These are phyloP conservation scores for Boletus speciosus DNA, from an alignment of 768 basidiomycete species.

Conservation along the genomic window DNA sequence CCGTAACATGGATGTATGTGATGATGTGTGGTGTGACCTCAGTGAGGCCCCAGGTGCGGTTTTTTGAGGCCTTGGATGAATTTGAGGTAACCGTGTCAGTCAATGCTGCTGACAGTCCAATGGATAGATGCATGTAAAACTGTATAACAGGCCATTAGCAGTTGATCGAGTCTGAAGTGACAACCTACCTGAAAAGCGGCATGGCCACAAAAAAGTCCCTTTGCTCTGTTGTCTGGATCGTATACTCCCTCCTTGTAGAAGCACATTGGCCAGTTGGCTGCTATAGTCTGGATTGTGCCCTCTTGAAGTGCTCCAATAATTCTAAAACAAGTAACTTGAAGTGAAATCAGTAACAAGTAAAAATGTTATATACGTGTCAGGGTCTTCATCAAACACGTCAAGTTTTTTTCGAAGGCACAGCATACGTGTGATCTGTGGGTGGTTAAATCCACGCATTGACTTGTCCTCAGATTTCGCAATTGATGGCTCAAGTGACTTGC, in stretches of 20 bases:
- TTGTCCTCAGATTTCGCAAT: background rate
- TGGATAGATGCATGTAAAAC: no score
- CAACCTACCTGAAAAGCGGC: background rate
- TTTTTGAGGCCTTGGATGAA: no score
- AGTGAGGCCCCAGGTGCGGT: no score
- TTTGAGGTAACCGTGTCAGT: no score
- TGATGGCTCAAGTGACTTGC: no score
- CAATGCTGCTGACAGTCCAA: no score
- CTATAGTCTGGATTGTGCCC: background rate
- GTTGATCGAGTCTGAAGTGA: background rate
- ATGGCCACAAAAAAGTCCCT: background rate
- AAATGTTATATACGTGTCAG: background rate
- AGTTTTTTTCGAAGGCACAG: background rate
- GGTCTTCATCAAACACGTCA: background rate
- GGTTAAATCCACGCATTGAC: background rate
- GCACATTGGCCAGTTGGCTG: background rate
- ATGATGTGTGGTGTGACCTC: no score
- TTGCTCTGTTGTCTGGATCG: background rate
- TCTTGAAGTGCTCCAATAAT: background rate
- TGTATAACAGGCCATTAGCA: background rate
- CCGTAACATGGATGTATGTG: no score
- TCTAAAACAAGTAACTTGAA: background rate
- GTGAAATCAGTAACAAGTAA: no score
- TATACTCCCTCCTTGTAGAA: slow-evolving; percentile 1
- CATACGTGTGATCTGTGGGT: background rate